Evolutionary conservation across 2,329 filamentous ascomycete genomes (phyloP).

Genomic region (Elsinoe necatrix): DNA sequence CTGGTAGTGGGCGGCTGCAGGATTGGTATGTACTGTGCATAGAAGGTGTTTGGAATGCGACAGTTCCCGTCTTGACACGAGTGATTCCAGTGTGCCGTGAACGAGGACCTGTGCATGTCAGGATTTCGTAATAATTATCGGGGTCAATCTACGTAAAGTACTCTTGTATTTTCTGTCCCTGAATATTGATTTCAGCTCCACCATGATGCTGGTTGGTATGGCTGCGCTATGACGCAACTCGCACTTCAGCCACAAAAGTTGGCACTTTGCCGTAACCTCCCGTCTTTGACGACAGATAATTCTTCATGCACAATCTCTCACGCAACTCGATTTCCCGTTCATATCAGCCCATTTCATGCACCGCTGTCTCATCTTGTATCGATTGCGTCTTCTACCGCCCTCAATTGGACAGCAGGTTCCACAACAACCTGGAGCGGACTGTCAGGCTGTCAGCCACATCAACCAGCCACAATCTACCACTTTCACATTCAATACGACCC

Average conservation of each 20-base stretch:
- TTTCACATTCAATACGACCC: background rate
- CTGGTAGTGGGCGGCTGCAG: background rate
- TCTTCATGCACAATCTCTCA: background rate
- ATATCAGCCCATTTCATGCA: no score
- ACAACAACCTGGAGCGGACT: background rate
- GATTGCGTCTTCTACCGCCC: no score
- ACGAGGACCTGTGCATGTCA: background rate
- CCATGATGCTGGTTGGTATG: conserved; percentile 1
- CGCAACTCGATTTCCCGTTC: background rate
- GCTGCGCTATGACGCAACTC: conserved; percentile 6
- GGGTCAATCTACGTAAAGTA: background rate
- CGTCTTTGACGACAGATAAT: background rate
- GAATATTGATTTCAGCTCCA: background rate
- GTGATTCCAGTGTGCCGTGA: background rate
- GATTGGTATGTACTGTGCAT: conserved; percentile 5
- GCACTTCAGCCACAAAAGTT: conserved; percentile 13
- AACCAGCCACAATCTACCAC: background rate
- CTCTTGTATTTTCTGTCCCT: background rate
- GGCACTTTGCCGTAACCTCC: background rate
- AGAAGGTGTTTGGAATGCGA: background rate
- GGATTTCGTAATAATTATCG: background rate
- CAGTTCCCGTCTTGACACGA: background rate
- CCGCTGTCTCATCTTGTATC: no score
- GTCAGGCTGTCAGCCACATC: background rate
- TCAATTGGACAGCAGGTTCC: no score